phyloP scores from a whole-genome alignment of 1,139 yeast genomes.

The Meyerozyma guilliermondii region DNA sequence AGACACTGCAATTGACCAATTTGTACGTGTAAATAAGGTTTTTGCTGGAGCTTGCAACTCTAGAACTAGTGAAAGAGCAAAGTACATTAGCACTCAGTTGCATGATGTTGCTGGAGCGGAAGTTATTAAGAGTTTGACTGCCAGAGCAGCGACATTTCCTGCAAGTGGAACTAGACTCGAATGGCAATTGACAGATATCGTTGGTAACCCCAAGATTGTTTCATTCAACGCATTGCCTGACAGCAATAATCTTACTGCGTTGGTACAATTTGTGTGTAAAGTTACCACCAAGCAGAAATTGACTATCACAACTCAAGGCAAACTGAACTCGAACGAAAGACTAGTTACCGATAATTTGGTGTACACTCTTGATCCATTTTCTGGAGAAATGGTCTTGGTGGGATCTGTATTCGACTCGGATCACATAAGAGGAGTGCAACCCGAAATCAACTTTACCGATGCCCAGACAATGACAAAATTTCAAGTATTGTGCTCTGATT shows the following conservation, averaged over 20 bases:
- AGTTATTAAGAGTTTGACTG: constrained; percentile 28
- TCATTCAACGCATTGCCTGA: constrained; percentile 60
- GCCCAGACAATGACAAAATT: constrained; percentile 22
- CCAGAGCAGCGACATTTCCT: constrained; percentile 18
- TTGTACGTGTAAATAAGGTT: constrained; percentile 61
- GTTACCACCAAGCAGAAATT: constrained; percentile 72
- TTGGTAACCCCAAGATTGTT: constrained; percentile 65
- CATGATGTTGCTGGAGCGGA: constrained; percentile 53
- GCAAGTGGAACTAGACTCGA: constrained; percentile 39
- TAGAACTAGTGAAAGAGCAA: constrained; percentile 28
- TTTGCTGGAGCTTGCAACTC: constrained; percentile 51
- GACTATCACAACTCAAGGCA: constrained; percentile 35
- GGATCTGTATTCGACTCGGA: constrained; percentile 79
- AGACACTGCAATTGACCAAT: constrained; percentile 63
- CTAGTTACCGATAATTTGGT: constrained; percentile 71
- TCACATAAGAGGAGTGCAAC: constrained; percentile 30
- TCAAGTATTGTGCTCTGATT: constrained; percentile 24
- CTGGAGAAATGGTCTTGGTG: constrained; percentile 60
- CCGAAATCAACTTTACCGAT: constrained; percentile 22
- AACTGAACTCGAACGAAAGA: constrained; percentile 38
- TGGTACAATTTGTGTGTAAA: constrained; percentile 71
- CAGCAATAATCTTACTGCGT: constrained; percentile 61
- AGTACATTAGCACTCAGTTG: constrained; percentile 38
- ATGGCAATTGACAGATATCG: constrained; percentile 76
- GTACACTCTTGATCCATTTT: constrained; percentile 68